These are phyloP conservation scores for Spathaspora sp. DNA, from an alignment of 805 yeast species.

Conservation along the genomic window DNA sequence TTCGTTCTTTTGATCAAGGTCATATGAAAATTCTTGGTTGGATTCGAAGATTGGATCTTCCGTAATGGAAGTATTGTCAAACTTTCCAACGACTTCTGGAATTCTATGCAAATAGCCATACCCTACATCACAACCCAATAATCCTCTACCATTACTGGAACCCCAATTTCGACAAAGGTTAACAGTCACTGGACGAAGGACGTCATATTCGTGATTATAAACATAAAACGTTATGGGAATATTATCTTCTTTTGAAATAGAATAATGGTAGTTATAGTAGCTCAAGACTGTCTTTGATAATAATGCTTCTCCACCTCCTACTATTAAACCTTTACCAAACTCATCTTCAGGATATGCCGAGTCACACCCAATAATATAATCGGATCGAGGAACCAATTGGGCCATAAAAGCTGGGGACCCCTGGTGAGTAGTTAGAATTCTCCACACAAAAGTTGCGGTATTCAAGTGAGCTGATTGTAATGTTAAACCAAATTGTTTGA, in stretches of 20 bases:
- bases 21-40: conserved; percentile 16
- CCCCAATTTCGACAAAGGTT: conserved; percentile 65
- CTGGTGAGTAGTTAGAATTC: conserved; percentile 68
- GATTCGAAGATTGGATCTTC: conserved; percentile 34
- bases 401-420: conserved; percentile 80
- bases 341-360: conserved; percentile 57
- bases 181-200: conserved; percentile 84
- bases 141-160: conserved; percentile 57
- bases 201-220: conserved; percentile 83
- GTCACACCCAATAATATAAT: conserved; percentile 74
- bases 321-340: conserved; percentile 57
- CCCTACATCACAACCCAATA: conserved; percentile 92
- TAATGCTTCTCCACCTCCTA: conserved; percentile 83
- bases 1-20: neutral
- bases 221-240: conserved; percentile 50
- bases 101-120: conserved; percentile 84
- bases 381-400: conserved; percentile 80
- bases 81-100: conserved; percentile 64
- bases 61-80: conserved; percentile 30
- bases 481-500: conserved; percentile 58
- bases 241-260: conserved; percentile 28
- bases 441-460: conserved; percentile 83
- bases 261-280: conserved; percentile 45
- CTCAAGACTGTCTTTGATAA: conserved; percentile 64
- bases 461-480: conserved; percentile 75